Conservation (phyloP, 2,329 filamentous ascomycete genomes). For the Leptographium lundbergii region DNA sequence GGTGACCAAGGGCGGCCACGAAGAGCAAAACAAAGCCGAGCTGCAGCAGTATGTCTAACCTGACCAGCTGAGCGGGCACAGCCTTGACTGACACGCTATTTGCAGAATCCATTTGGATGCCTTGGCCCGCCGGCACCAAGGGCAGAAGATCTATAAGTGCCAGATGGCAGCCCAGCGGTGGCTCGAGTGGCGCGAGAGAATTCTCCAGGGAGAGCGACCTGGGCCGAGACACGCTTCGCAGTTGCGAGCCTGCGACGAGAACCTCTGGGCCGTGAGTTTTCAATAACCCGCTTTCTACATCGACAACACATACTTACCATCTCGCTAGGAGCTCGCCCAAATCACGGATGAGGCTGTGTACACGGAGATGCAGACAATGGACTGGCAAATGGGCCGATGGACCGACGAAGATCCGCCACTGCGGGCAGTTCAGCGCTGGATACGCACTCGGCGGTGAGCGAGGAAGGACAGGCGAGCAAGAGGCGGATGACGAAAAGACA, state of each 20-base stretch:
- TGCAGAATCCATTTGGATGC: slow-evolving; percentile 45
- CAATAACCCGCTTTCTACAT: slow-evolving; percentile 1
- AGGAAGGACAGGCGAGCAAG: neutral
- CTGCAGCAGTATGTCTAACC: slow-evolving; percentile 40
- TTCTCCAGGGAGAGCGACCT: slow-evolving; percentile 40
- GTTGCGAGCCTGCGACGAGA: slow-evolving; percentile 41
- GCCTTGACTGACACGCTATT: neutral
- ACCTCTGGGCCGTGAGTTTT: slow-evolving; percentile 40
- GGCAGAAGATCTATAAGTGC: slow-evolving; percentile 50
- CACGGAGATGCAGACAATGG: slow-evolving; percentile 37
- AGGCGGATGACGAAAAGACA: neutral
- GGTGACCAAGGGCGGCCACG: slow-evolving; percentile 35
- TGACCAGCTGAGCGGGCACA: neutral
- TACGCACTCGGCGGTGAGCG: slow-evolving; percentile 28
- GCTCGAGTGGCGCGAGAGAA: slow-evolving; percentile 39
- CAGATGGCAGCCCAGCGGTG: slow-evolving; percentile 48
- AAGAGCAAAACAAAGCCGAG: slow-evolving; percentile 50
- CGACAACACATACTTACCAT: neutral
- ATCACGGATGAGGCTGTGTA: slow-evolving; percentile 50
- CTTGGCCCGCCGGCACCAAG: slow-evolving; percentile 48
- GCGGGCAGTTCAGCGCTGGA: slow-evolving; percentile 44
- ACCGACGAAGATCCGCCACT: slow-evolving; percentile 49
- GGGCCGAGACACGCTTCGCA: slow-evolving; percentile 30
- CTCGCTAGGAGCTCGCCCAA: slow-evolving; percentile 34
- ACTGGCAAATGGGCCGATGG: slow-evolving; percentile 46